Conservation (phyloP, 1,284 basidiomycete genomes). For the Tilletiopsis washingtonensis region DNA sequence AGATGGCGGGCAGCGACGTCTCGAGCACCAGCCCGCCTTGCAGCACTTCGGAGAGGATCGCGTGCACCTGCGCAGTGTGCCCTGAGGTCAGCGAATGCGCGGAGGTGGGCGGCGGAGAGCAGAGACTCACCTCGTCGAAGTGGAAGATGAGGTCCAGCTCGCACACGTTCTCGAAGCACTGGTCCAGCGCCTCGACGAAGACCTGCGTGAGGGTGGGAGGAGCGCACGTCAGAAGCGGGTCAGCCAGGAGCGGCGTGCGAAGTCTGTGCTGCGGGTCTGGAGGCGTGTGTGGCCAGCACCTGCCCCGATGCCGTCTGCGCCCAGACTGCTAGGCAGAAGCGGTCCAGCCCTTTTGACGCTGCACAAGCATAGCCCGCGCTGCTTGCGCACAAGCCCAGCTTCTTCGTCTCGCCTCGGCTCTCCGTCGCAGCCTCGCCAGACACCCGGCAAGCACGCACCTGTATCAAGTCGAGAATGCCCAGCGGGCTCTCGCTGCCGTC, state of each 20-base stretch:
- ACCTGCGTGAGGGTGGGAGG: conserved; percentile 55
- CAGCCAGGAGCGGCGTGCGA: no score
- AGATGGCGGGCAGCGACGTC: conserved; percentile 89
- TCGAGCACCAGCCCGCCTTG: conserved; percentile 97
- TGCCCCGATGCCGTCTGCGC: not conserved
- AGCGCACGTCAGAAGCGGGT: no score
- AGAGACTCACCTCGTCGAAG: conserved; percentile 74
- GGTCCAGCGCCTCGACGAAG: conserved; percentile 91
- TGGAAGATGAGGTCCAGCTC: conserved; percentile 97
- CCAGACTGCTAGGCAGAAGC: not conserved
- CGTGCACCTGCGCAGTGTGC: conserved; percentile 64
- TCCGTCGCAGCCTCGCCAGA: conserved; percentile 34
- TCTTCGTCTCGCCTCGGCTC: not conserved
- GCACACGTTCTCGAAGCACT: conserved; percentile 96
- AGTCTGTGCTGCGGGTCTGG: no score
- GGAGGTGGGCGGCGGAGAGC: not conserved
- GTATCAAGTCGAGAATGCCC: conserved; percentile 90
- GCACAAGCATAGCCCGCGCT: no score
- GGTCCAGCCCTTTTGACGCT: no score
- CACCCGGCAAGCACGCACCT: no score
- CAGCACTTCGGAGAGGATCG: conserved; percentile 87
- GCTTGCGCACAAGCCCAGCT: not conserved
- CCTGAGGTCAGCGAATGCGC: no score
- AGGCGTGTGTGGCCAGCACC: no score
- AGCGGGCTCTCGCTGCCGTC: conserved; percentile 91